Conservation (phyloP, 2,329 filamentous ascomycete genomes). For the Pseudocercospora pini-densiflorae region DNA sequence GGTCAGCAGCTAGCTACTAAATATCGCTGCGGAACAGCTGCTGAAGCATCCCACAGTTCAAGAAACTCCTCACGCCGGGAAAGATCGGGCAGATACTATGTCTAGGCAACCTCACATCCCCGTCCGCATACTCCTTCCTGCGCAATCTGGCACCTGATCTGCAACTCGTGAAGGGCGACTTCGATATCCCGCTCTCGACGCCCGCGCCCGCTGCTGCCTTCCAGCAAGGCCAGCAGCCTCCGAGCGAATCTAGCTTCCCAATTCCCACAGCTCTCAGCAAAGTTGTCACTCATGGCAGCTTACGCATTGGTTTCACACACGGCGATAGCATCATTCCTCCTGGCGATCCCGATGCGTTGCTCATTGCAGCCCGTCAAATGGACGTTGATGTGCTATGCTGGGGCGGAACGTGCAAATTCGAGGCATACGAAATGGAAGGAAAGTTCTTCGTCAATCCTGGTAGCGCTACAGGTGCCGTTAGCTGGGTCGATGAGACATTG, state of each 20-base stretch:
- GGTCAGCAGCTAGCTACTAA: constrained; percentile 54
- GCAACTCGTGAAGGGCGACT: constrained; percentile 72
- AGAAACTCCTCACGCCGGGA: constrained; percentile 62
- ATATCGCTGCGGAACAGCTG: constrained; percentile 1
- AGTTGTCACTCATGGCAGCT: constrained; percentile 70
- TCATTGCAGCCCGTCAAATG: constrained; percentile 73
- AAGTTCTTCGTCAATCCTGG: constrained; percentile 74
- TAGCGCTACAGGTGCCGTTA: constrained; percentile 69
- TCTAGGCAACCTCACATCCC: constrained; percentile 62
- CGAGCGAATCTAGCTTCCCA: constrained; percentile 31
- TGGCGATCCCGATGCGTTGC: constrained; percentile 66
- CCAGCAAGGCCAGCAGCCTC: constrained; percentile 23
- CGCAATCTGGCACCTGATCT: constrained; percentile 63
- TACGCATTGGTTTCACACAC: constrained; percentile 73
- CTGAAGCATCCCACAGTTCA: constrained; percentile 44
- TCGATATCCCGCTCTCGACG: constrained; percentile 67
- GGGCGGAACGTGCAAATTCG: constrained; percentile 72
- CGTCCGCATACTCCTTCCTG: constrained; percentile 62
- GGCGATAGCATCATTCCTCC: constrained; percentile 73
- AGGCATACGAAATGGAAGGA: constrained; percentile 73
- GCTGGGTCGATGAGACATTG: constrained; percentile 53
- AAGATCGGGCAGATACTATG: constrained; percentile 64
- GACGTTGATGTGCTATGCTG: constrained; percentile 72
- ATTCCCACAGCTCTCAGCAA: constrained; percentile 62
- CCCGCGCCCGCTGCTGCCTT: constrained; percentile 22